Evolutionary conservation across 2,329 filamentous ascomycete species (phyloP), one percentile per base, ranked within the genome.

Genomic region (Aspergillus awamori): DNA sequence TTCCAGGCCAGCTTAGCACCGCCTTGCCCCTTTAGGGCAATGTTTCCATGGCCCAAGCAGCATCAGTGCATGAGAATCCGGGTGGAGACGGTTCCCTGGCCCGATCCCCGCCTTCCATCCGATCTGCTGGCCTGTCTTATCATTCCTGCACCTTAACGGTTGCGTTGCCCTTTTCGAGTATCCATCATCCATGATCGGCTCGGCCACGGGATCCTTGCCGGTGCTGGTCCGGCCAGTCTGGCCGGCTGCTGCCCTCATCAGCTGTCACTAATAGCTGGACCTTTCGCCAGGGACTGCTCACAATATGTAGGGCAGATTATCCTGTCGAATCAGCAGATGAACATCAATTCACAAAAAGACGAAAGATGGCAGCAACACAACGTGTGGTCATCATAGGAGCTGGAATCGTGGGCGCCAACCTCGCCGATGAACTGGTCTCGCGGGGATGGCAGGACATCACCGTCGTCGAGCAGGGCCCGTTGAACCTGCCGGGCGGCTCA

Each of bases 391-490:
- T 87, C 62, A 85, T 87, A 62, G 86, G 86, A 39, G 86, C 86
- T 54, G 86, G 86, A 52, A 88, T 89, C 60, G 86, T 89, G 60
- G 86, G 86, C 51, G 81, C 82, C 60, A 89, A 89, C 62, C 74
- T 89, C 53, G 86, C 86, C 53, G 86, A 89, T 67, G 86, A 89
- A 79, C 81, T 89, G 68, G 80, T 86, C 65, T 79, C 80, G 24
- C 82, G 85, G 68, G 87, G 87, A 77, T 89, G 86, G 86, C 82
- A 72, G 57, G 74, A 88, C 71, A 86, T 89, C 71, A 88, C 86
- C 17, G 86, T 89, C 53, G 76, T 89, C 63, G 86, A 89, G 65
- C 86, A 89, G 72, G 86, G 86, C 0, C 86, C 86, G 2, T 71
- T 89, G 64, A 76, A 79, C 60, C 83, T 88, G 81, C 86, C 86